These are phyloP conservation scores for Nemania diffusa DNA, from an alignment of 2,329 filamentous ascomycete genomes.

Conservation along the genomic window DNA sequence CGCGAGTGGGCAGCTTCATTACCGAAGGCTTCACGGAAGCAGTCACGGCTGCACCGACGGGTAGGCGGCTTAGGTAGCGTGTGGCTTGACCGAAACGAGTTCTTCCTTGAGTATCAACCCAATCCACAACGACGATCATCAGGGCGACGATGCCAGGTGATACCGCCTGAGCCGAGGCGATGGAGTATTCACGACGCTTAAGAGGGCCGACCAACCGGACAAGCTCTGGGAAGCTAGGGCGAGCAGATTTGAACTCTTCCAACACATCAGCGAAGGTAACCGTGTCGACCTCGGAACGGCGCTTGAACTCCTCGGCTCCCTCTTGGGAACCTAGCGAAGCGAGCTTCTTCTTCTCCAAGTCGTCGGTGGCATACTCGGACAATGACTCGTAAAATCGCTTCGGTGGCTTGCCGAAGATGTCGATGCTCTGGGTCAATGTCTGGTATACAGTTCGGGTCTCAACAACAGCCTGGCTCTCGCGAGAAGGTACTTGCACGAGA, in stretches of 20 bases:
- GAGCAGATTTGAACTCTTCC: conserved; percentile 88
- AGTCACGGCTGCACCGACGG: conserved; percentile 80
- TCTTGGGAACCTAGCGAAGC: conserved; percentile 79
- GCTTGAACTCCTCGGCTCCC: conserved; percentile 91
- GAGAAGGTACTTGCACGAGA: conserved; percentile 89
- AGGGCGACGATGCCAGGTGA: conserved; percentile 89
- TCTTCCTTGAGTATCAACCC: conserved; percentile 88
- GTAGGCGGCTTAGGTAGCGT: conserved; percentile 82
- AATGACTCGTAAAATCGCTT: conserved; percentile 98
- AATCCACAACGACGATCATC: conserved; percentile 97
- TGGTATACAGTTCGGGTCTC: conserved; percentile 96
- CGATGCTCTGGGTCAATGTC: conserved; percentile 88
- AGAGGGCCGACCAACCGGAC: conserved; percentile 87
- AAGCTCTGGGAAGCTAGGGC: conserved; percentile 88
- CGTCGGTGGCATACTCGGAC: conserved; percentile 84
- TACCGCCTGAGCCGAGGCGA: conserved; percentile 95
- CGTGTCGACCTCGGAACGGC: conserved; percentile 88
- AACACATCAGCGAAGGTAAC: conserved; percentile 91
- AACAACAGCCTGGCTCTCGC: conserved; percentile 76
- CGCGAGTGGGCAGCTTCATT: conserved; percentile 93
- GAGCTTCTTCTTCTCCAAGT: conserved; percentile 83
- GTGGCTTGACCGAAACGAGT: conserved; percentile 94
- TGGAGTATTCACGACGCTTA: conserved; percentile 99
- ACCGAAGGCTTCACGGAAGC: conserved; percentile 97
- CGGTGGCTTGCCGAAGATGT: conserved; percentile 95